Conservation (phyloP, 225 moss, liverwort and hornwort genomes). For the Lunularia cruciata region DNA sequence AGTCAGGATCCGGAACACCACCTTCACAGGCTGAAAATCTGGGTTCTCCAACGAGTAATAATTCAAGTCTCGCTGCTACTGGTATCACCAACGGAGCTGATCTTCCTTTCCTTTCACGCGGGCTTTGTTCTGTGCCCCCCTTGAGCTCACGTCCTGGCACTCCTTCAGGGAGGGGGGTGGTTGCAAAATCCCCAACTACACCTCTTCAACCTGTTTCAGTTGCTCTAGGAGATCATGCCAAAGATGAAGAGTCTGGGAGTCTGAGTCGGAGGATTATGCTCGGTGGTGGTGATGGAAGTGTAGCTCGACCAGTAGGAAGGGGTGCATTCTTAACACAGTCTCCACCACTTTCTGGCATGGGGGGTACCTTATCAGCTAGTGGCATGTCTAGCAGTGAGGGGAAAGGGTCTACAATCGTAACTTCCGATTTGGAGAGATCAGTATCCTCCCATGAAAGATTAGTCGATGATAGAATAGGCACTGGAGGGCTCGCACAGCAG, state of each 20-base stretch:
- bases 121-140: constrained; percentile 17
- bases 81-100: constrained; percentile 11
- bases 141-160: constrained; percentile 15
- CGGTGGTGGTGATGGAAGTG: constrained; percentile 39
- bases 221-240: constrained; percentile 47
- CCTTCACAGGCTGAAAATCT: constrained; percentile 11
- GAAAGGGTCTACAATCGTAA: constrained; percentile 20
- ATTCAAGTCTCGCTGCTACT: constrained; percentile 9
- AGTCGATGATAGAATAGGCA: constrained; percentile 64
- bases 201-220: constrained; percentile 32
- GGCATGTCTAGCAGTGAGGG: constrained; percentile 21
- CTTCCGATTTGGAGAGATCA: constrained; percentile 50
- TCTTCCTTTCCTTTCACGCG: constrained; percentile 15
- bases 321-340: constrained; percentile 40
- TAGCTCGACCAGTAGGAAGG: constrained; percentile 21
- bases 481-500: constrained; percentile 76
- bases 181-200: constrained; percentile 44
- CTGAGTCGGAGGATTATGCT: constrained; percentile 47
- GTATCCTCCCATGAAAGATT: no score
- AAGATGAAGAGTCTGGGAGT: constrained; percentile 57
- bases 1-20: constrained; percentile 26
- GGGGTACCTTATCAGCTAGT: constrained; percentile 17
- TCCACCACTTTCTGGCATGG: constrained; percentile 43
- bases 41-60: constrained; percentile 20
- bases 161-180: constrained; percentile 13